Evolutionary conservation across 768 basidiomycete species (phyloP), one percentile per base, ranked within the genome.

Genomic region (Podaxis mareebaensis): DNA sequence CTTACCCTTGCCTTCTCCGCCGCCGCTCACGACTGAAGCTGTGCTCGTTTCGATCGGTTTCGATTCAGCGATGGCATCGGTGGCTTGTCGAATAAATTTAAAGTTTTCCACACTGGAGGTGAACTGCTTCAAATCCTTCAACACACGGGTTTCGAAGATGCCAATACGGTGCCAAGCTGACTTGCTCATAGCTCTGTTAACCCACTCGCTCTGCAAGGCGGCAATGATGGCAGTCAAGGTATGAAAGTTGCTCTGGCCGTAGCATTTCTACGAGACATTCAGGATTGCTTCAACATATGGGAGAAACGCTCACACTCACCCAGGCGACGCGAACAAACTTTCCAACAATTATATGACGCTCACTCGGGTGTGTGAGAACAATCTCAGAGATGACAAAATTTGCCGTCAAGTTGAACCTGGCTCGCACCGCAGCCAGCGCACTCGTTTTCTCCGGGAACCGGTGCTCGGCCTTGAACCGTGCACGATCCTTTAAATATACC

Each of bases 291-390:
- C 8, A 12, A 39, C n/a, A n/a, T 40, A 36, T 60, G 28, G 40
- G 2, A 49, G 28, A 3, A 38, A 26, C 15, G 22, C 10, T 7
- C 6, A 24, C 11, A 78, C 89, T 72, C 67, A 94, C 93, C 82
- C 87, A 93, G 42, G 95, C 95, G 61, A 96, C 78, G 46, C 92
- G 87, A 65, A 96, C 87, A 72, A 96, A 90, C 76, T 94, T 95
- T 63, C 77, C 78, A 54, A 92, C 84, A 20, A 97, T 76, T 53
- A 80, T 65, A 39, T 81, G 82, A 20, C 95, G 83, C 58, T 92
- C 87, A 58, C 74, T 74, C 4, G 87, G 88, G 8, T 82, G 82
- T 1, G 94, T 90, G 61, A 93, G 76, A 24, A 94, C 83, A 58
- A 96, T 83, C 76, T 97, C 95, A 3, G 91, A 88, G 22, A 85